Evolutionary conservation across 495 filamentous ascomycete species (phyloP), one percentile per base, ranked within the genome.

Genomic region (Pseudoneurospora amorphoporcata): DNA sequence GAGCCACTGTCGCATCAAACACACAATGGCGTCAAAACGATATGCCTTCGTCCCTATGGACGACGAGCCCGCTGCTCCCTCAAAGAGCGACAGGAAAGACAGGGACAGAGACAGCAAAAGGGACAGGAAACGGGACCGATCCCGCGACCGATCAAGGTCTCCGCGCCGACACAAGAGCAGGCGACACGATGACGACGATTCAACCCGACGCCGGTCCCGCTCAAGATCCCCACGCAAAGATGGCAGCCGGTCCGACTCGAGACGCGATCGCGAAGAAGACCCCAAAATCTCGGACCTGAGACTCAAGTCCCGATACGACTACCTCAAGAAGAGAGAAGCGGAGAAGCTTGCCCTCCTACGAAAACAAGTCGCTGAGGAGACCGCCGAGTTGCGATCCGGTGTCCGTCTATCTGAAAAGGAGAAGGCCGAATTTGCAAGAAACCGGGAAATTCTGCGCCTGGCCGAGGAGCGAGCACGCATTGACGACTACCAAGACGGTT

Each of bases 401-500:
- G 90, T 90, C 0, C 87, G 86, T 69, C 83, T 99, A 16, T 92
- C 91, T 3, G 87, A 90, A 72, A 83, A 83, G 69, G 95, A 99
- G 84, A 95, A 92, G 78, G 91, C 91, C 68, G 94, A 98, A 74
- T 98, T 98, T 79, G 90, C 91, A 2, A 91, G 93, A 71, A 98
- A 98, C 77, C 86, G 92, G 47, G 92, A 98, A 81, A 87, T 95
- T 32, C 86, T 98, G 23, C 86, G 91, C 23, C 87, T 98, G 47
- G 95, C 96, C 0, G 94, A 97, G 82, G 94, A 97, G 81, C 86
- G 95, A 45, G 82, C 94, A 39, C 87, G 88, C 37, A 95, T 98
- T 73, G 95, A 98, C 79, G 95, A 98, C 75, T 88, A 97, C 76
- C 88, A 91, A 19, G 94, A 97, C 84, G 95, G 95, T 6, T 98